Conservation (phyloP, 768 basidiomycete species). For the Podaxis sp. region DNA sequence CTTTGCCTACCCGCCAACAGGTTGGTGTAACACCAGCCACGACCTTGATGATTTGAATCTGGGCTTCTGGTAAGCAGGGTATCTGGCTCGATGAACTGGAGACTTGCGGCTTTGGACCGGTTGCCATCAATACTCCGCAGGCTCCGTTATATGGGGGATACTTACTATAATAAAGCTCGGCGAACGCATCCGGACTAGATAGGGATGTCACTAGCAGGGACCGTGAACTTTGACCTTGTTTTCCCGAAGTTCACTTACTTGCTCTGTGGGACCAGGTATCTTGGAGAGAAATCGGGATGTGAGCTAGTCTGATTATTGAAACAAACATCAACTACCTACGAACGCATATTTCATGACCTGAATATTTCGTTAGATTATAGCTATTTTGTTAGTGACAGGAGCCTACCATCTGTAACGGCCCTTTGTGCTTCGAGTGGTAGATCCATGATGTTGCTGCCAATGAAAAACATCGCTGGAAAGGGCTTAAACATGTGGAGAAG, state of each 20-base stretch:
- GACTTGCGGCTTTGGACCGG: slow-evolving; percentile 21
- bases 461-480: slow-evolving; percentile 55
- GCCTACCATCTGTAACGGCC: slow-evolving; percentile 47
- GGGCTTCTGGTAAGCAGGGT: slow-evolving; percentile 1
- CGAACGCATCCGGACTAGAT: slow-evolving; percentile 65
- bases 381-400: background rate
- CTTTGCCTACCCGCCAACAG: slow-evolving; percentile 52
- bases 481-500: background rate
- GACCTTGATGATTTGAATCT: slow-evolving; percentile 57
- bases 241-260: slow-evolving; percentile 34
- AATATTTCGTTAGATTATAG: background rate
- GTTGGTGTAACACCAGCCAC: slow-evolving; percentile 56
- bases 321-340: slow-evolving; percentile 40
- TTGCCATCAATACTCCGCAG: background rate
- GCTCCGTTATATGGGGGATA: background rate
- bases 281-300: slow-evolving; percentile 17
- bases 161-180: slow-evolving; percentile 76
- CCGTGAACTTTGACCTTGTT: background rate
- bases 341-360: slow-evolving; percentile 59
- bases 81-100: background rate
- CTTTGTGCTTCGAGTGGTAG: slow-evolving; percentile 59
- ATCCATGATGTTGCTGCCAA: slow-evolving; percentile 57
- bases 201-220: slow-evolving; percentile 51
- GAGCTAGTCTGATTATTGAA: slow-evolving; percentile 1
- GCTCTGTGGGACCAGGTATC: slow-evolving; percentile 58